Evolutionary conservation across 139 green algal species (phyloP).

Genomic region (Micractinium sp.): DNA sequence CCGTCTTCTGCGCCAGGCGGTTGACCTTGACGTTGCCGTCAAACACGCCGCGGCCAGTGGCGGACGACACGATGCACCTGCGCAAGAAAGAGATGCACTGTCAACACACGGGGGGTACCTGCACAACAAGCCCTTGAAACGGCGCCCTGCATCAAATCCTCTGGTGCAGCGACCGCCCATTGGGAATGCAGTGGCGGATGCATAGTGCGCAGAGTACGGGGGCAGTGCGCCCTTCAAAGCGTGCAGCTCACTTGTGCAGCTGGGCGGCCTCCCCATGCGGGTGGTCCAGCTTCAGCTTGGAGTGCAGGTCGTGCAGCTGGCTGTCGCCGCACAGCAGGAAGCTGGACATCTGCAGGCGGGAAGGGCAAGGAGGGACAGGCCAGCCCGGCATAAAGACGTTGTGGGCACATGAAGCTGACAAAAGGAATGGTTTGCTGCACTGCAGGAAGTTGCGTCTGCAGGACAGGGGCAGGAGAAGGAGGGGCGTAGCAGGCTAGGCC

Average conservation of each 20-base stretch:
- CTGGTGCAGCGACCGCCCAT: no score
- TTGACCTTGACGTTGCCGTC: conserved; percentile 96
- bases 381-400: neutral
- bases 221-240: no score
- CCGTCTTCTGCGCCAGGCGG: conserved; percentile 91
- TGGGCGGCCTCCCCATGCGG: conserved; percentile 80
- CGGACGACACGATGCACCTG: conserved; percentile 86
- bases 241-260: conserved; percentile 91
- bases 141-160: no score
- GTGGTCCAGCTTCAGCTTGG: conserved; percentile 81
- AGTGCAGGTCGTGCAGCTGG: conserved; percentile 98
- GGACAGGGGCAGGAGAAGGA: neutral
- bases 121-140: no score
- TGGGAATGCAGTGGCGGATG: no score
- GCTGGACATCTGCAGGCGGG: conserved; percentile 63
- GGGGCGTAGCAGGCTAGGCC: no score
- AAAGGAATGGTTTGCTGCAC: neutral
- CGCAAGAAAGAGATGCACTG: neutral
- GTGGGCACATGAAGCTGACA: neutral
- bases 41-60: conserved; percentile 90
- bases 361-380: neutral
- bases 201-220: no score
- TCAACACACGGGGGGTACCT: neutral
- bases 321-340: conserved; percentile 87
- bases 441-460: neutral